Base-by-base conservation (phyloP, 2,329 filamentous ascomycete genomes). In the Alternaria ethzedia region DNA sequence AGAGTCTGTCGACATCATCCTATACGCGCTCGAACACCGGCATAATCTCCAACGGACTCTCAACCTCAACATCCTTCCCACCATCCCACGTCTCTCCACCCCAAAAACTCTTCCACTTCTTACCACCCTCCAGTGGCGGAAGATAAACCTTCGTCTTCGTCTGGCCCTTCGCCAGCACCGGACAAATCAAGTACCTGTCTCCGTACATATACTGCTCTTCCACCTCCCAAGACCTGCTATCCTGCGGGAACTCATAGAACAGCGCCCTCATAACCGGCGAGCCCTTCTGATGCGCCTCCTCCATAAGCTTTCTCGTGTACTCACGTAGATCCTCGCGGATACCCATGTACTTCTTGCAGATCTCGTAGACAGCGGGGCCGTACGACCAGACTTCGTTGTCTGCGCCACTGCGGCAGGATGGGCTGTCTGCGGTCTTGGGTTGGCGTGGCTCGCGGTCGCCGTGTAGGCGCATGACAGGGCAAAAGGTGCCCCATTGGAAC, bases 401-500 rank as follows among this genome's bases (percentile, higher is more conserved):
- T 0, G 85, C 87, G 13, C 87, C 88, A 11, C 79, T 79, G 12
- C 75, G 69, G 61, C 79, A 82, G 5, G 74, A 75, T 2, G 78
- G 75, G 0, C 80, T 79, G 5, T 78, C 80, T 0, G 76, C 75
- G 5, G 74, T 78, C 73, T 85, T 67, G 59, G 82, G 74, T 76
- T 87, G 79, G 67, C 84, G 83, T 0, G 89, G 89, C 73, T 90
- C 87, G 0, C 89, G 83, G 71, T 90, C 87, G 6, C 89, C 89
- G 68, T 91, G 89, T 0, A 91, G 81, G 3, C 89, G 80, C 85
- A 91, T 89, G 1, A 91, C 89, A 0, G 89, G 89, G 60, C 88
- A 90, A 70, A 89, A 91, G 0, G 88, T 80, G 0, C 86, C 89
- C 88, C 88, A 91, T 70, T 91, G 89, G 75, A 91, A 91, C 89